Percentiles rank a stretch among this genome's conserved stretches.
These are phyloP conservation scores for Clonostachys byssicola DNA, from an alignment of 2,329 filamentous ascomycete species.

Conservation along the genomic window DNA sequence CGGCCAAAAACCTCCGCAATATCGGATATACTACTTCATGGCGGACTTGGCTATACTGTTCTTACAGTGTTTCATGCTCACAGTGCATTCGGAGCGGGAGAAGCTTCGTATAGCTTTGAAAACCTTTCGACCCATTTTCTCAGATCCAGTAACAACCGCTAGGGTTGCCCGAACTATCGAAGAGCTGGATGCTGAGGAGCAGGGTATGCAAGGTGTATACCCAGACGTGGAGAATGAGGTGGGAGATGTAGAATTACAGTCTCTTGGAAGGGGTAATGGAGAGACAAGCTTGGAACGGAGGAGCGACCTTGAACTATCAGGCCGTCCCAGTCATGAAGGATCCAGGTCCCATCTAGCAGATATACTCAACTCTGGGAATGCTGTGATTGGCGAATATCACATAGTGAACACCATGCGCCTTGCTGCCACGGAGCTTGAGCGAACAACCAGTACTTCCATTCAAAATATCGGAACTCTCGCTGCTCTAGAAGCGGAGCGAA, in stretches of 20 bases:
- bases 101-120: slow-evolving; percentile 45
- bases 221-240: slow-evolving; percentile 26
- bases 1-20: slow-evolving; percentile 59
- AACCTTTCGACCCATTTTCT: slow-evolving; percentile 25
- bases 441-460: slow-evolving; percentile 44
- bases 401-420: slow-evolving; percentile 43
- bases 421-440: slow-evolving; percentile 40
- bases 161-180: slow-evolving; percentile 27
- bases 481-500: slow-evolving; percentile 39
- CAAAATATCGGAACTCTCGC: slow-evolving; percentile 49
- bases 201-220: slow-evolving; percentile 39
- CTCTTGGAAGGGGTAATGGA: slow-evolving; percentile 15
- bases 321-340: slow-evolving; percentile 13
- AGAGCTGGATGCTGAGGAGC: slow-evolving; percentile 53
- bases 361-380: slow-evolving; percentile 50
- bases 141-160: slow-evolving; percentile 17
- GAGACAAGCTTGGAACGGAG: slow-evolving; percentile 4
- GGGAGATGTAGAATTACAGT: slow-evolving; percentile 41
- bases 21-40: slow-evolving; percentile 48
- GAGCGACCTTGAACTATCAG: slow-evolving; percentile 10
- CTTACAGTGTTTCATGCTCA: slow-evolving; percentile 61
- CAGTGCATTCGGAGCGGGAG: slow-evolving; percentile 58
- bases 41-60: slow-evolving; percentile 51
- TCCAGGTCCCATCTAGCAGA: slow-evolving; percentile 36
- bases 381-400: slow-evolving; percentile 48